Evolutionary conservation across 164 flowering plant genomes (phyloP), one percentile per base, ranked within the genome.

Genomic region (Litsea cubeba): DNA sequence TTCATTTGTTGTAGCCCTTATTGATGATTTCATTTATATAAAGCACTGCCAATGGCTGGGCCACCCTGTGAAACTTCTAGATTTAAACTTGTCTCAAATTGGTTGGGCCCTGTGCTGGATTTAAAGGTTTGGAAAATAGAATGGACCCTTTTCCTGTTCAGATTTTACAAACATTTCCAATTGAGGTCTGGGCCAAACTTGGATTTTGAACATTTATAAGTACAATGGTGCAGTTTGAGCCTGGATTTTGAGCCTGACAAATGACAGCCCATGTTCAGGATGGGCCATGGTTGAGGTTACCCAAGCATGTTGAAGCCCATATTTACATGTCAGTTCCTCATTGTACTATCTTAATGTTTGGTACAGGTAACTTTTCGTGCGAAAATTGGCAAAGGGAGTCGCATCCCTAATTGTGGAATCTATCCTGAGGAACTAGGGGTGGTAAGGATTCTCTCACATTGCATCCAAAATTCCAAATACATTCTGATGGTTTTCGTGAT

Each of bases 341-440:
- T 68, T 12, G 30, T 65, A n/a, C n/a, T 58, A 11, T 76, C 49
- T 40, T 51, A 28, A 17, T 63, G 49, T 22, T 71, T 46, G 71
- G 15, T 69, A 12, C 78, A 95, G 98, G 96, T 95, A n/a, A 87
- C 95, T 22, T 95, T 95, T 78, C 95, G 96, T 76, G 99, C 96
- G 67, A 95, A 92, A 82, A 89, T 95, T 77, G 95, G 95, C 25
- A 90, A 83, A 82, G 94, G 85, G 40, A 87, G 77, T 73, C 94
- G 96, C 71, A 62, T 67, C 22, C 40, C 91, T 54, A 89, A 82
- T 80, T 87, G 90, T 50, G 95, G 92, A 65, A 81, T 85, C 81
- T 95, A 87, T 82, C 97, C 98, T 32, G 98, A 89, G 81, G 98
- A 91, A 76, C 71, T 95, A 26, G 98, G 98, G 80, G 97, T 93